phyloP scores from a whole-genome alignment of 148 eudicot species.

The Polygonum maritimum region DNA sequence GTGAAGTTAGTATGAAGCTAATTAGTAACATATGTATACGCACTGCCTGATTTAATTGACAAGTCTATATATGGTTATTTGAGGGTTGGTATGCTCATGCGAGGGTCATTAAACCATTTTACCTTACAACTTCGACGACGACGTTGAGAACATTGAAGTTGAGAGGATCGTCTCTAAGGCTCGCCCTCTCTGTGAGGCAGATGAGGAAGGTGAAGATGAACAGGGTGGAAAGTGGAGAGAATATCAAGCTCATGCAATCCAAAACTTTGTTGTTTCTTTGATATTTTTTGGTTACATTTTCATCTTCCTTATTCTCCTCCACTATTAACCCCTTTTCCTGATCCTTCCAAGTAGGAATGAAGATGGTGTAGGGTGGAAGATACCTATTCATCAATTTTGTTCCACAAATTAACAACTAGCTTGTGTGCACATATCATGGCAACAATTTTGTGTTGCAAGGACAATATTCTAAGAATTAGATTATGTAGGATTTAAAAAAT shows the following conservation, averaged over 20 bases:
- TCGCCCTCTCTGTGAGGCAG: slow-evolving; percentile 52
- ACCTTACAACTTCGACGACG: slow-evolving; percentile 65
- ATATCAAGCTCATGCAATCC: slow-evolving; percentile 16
- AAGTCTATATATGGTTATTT: too few species aligned
- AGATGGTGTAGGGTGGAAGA: slow-evolving; percentile 37
- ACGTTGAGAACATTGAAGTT: slow-evolving; percentile 63
- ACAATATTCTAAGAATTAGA: too few species aligned
- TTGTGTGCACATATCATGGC: neutral
- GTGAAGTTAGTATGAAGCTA: too few species aligned
- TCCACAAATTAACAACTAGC: neutral
- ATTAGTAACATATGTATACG: too few species aligned
- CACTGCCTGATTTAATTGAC: too few species aligned
- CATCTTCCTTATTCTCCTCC: neutral
- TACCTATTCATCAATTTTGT: slow-evolving; percentile 17
- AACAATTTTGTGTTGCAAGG: too few species aligned
- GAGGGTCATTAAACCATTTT: too few species aligned
- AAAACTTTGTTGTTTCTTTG: slow-evolving; percentile 7
- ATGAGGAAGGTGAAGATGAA: slow-evolving; percentile 39
- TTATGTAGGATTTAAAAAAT: too few species aligned
- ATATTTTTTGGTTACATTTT: neutral
- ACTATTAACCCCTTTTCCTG: neutral
- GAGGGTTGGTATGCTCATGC: too few species aligned
- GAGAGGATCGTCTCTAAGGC: slow-evolving; percentile 55
- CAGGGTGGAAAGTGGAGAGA: slow-evolving; percentile 43
- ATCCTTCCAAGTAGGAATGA: slow-evolving; percentile 16